These are phyloP conservation scores for Crucibulum laeve DNA, from an alignment of 768 basidiomycete genomes.

Conservation along the genomic window DNA sequence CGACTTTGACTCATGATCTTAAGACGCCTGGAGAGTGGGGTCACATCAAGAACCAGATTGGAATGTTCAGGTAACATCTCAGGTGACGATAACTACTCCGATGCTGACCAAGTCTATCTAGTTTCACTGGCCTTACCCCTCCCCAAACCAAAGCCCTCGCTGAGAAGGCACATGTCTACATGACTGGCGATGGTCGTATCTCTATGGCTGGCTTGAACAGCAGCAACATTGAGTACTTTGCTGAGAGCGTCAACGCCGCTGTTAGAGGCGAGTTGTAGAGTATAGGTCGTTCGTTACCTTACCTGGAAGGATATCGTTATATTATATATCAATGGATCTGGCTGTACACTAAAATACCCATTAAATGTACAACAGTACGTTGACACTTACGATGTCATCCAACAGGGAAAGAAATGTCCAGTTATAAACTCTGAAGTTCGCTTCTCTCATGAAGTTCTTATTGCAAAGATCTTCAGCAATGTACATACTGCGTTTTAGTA, in stretches of 20 bases:
- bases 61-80: slow-evolving; percentile 86
- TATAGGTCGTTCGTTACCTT: slow-evolving; percentile 8
- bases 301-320: background rate
- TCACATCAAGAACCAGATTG: slow-evolving; percentile 93
- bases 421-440: too few relatives aligned
- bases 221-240: slow-evolving; percentile 86
- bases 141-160: slow-evolving; percentile 80
- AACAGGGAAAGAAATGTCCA: too few relatives aligned
- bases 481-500: too few relatives aligned
- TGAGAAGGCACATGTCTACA: slow-evolving; percentile 87
- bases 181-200: slow-evolving; percentile 92
- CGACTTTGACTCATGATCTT: slow-evolving; percentile 67
- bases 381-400: too few relatives aligned
- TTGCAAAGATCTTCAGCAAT: too few relatives aligned
- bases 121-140: slow-evolving; percentile 83
- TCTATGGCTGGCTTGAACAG: slow-evolving; percentile 91
- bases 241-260: slow-evolving; percentile 77
- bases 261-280: slow-evolving; percentile 72
- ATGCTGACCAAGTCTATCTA: slow-evolving; percentile 17
- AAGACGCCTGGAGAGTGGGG: slow-evolving; percentile 94
- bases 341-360: background rate
- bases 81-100: background rate
- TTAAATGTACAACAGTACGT: too few relatives aligned
- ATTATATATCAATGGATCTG: background rate
- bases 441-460: too few relatives aligned